Evolutionary conservation across 129 eudicot genomes (phyloP), one percentile per base, ranked within the genome.

Genomic region (Pittosporum tobira): DNA sequence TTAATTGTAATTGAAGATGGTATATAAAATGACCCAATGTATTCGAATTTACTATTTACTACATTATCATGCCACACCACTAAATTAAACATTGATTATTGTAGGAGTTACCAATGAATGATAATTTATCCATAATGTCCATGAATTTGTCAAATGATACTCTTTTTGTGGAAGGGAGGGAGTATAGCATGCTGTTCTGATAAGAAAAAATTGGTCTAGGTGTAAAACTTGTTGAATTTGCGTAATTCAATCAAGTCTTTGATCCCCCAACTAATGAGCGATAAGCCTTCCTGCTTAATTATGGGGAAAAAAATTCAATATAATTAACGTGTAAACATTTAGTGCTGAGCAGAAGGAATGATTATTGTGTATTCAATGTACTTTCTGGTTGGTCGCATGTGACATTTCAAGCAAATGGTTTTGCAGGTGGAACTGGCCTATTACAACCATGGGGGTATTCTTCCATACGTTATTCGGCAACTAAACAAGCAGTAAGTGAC

Each of bases 381-480:
- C 23, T 1, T 49, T 51, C 43, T 60, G 10, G 19, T 60, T 23
- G 2, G 1, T 57, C 5, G 29, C 1, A 18, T 4, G 31, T 25
- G 16, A 38, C 40, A 38, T 45, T n/a, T 20, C 3, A 4, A 49
- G 29, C 29, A 6, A 10, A 38, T 31, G 40, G 23, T 29, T 62
- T 65, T 59, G 56, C 67, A 87, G 95, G 95, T 87, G 78, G 91
- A 87, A 59, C 71, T 87, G 82, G 95, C 59, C 13, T 87, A 87
- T 63, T 87, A 82, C 90, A 71, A 87, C 63, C 82, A 87, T 31
- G 95, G 95, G 29, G 95, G 95, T 16, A 87, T 86, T 14, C 87
- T 86, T 70, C 95, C 87, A 48, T 82, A 82, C 45, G 90, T 86
- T 5, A 76, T 82, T 57, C 75, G 95, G 45, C 91, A 87, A 62